phyloP scores from a whole-genome alignment of 257 asterid species.

The Scutellaria galericulata region DNA sequence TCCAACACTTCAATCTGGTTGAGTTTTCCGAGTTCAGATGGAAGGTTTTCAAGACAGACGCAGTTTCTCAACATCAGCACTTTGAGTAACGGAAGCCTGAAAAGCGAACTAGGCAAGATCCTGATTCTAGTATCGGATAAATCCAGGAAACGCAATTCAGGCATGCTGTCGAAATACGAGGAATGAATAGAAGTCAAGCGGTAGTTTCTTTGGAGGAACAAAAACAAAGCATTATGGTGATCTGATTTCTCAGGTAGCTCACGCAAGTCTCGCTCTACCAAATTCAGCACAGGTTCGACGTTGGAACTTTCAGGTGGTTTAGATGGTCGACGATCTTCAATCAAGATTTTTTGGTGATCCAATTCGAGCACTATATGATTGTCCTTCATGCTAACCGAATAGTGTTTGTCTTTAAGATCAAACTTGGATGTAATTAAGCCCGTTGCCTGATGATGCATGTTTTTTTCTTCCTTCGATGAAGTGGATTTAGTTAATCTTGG shows the following conservation, averaged over 20 bases:
- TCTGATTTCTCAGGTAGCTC: slow-evolving; percentile 28
- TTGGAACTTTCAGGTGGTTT: neutral
- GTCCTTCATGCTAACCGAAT: slow-evolving; percentile 7
- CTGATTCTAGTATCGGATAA: slow-evolving; percentile 39
- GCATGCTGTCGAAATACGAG: slow-evolving; percentile 33
- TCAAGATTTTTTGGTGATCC: slow-evolving; percentile 28
- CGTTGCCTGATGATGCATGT: neutral
- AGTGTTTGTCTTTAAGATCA: slow-evolving; percentile 14
- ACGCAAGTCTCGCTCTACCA: slow-evolving; percentile 24
- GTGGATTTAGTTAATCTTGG: neutral
- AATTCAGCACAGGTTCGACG: neutral
- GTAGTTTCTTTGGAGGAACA: slow-evolving; percentile 42
- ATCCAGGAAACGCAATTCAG: slow-evolving; percentile 35
- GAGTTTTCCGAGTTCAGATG: slow-evolving; percentile 22
- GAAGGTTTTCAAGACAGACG: slow-evolving; percentile 24
- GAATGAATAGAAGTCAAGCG: slow-evolving; percentile 29
- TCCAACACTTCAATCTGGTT: slow-evolving; percentile 38
- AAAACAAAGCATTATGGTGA: slow-evolving; percentile 20
- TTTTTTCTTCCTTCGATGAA: too few species aligned
- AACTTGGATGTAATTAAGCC: neutral
- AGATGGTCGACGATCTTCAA: neutral
- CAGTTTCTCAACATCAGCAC: slow-evolving; percentile 38
- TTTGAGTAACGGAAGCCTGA: slow-evolving; percentile 30
- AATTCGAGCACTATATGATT: slow-evolving; percentile 3
- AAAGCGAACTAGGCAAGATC: slow-evolving; percentile 38